These are phyloP conservation scores for Tulasnella sp. DNA, from an alignment of 768 basidiomycete species.

Conservation along the genomic window DNA sequence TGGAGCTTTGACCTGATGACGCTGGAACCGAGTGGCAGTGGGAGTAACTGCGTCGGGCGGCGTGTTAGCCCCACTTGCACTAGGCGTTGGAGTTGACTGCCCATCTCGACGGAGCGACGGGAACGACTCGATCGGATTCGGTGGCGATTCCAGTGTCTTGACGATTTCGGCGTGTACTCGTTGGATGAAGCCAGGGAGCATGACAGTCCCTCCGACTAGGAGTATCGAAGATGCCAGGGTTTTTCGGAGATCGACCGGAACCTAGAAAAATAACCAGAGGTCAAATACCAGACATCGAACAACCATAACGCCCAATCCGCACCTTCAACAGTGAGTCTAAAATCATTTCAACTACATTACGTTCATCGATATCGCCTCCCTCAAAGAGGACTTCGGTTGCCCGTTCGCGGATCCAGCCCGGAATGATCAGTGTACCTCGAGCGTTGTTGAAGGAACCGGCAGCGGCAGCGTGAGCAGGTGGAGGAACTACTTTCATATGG, in stretches of 20 bases:
- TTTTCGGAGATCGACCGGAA: slow-evolving; percentile 81
- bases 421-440: slow-evolving; percentile 67
- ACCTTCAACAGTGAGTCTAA: slow-evolving; percentile 75
- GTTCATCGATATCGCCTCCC: slow-evolving; percentile 79
- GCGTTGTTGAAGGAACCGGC: slow-evolving; percentile 42
- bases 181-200: slow-evolving; percentile 87
- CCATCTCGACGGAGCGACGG: neutral
- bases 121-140: slow-evolving; percentile 19
- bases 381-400: slow-evolving; percentile 86
- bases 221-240: slow-evolving; percentile 76
- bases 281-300: neutral
- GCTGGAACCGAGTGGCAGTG: neutral
- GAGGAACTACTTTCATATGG: slow-evolving; percentile 55
- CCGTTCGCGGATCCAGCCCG: slow-evolving; percentile 91
- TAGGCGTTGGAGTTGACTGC: slow-evolving; percentile 3
- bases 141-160: slow-evolving; percentile 39
- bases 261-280: slow-evolving; percentile 33
- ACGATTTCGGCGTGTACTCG: slow-evolving; percentile 73
- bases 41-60: neutral
- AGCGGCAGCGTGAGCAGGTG: slow-evolving; percentile 35
- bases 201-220: slow-evolving; percentile 77
- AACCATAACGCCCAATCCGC: slow-evolving; percentile 9
- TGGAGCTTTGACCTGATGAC: slow-evolving; percentile 8
- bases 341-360: slow-evolving; percentile 70
- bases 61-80: neutral